Evolutionary conservation across 2,329 filamentous ascomycete genomes (phyloP).

Genomic region (Ceratocystis alfenasii): DNA sequence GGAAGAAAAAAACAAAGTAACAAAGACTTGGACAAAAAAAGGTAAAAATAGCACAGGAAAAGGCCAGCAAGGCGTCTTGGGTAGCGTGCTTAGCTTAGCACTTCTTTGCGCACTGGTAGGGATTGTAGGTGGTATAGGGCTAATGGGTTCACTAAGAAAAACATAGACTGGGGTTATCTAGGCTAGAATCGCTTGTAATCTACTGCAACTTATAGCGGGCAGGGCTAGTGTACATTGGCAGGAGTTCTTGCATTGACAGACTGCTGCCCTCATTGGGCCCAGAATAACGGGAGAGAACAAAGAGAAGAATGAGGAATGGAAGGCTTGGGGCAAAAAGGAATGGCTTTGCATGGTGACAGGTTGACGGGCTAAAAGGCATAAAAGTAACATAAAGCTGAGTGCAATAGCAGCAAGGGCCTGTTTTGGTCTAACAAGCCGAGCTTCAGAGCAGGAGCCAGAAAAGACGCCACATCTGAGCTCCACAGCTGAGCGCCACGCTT

Average conservation of each 20-base stretch:
- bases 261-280: not conserved
- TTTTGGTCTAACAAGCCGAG: not conserved
- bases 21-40: not conserved
- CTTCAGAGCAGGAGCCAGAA: too few species aligned
- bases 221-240: not conserved
- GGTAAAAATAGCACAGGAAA: not conserved
- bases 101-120: not conserved
- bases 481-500: not conserved
- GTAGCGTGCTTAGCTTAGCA: not conserved
- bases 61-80: constrained; percentile 7
- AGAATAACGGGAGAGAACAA: not conserved
- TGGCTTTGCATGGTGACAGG: constrained; percentile 5
- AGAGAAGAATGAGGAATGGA: not conserved
- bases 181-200: not conserved
- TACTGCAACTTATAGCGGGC: not conserved
- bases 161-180: too few species aligned
- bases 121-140: not conserved
- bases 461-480: not conserved
- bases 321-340: not conserved
- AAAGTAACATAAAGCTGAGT: not conserved
- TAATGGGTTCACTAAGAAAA: not conserved
- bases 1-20: not conserved
- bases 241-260: not conserved
- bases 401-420: not conserved
- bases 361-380: not conserved